Base-by-base conservation (phyloP, 139 green algal species). In the Asterochloris sp. region DNA sequence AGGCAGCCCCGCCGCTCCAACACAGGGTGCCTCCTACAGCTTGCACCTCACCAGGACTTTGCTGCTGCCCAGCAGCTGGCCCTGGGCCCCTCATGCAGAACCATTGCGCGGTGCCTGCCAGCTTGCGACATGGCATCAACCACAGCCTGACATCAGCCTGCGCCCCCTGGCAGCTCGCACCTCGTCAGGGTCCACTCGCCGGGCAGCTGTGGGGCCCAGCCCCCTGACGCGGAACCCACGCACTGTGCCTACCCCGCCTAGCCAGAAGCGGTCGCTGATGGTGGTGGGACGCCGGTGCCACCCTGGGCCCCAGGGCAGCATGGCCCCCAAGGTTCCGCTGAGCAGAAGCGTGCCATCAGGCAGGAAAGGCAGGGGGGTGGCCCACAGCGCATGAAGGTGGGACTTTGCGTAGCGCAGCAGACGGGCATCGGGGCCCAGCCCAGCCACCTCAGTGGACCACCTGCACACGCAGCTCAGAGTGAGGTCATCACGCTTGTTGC, bases 261-360 rank as follows among this genome's bases (percentile, higher is more conserved):
- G 82, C 84, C 94, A 95, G 84, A 96, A 96, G 28, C 91, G 85
- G 79, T 95, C 91, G 47, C 86, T 88, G 38, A 95, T 92, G 76
- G 79, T 87, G 47, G 86, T 91, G 29, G 80, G 73, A 0, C 60
- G 69, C 0, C 54, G 11, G 19, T 81, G n/a, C 17, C 67, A 77
- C 9, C 73, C 62, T 2, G 71, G 64, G 28, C 88, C 87, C 87
- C 86, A 93, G 1, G 92, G 91, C 78, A 95, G 76, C 78, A 94
- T 78, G 68, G 91, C 15, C 10, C 90, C 91, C 69, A 83, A 76
- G 54, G 82, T 83, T 0, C 67, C 88, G 11, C 71, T 62, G 24
- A 88, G 63, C 19, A 69, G 63, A 21, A 90, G 83, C 10, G 67
- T 73, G 27, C 73, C 82, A 76, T 62, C 69, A 23, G 13, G 71